Conservation (phyloP, 495 filamentous ascomycete genomes). For the Rhizodiscina lignyota region DNA sequence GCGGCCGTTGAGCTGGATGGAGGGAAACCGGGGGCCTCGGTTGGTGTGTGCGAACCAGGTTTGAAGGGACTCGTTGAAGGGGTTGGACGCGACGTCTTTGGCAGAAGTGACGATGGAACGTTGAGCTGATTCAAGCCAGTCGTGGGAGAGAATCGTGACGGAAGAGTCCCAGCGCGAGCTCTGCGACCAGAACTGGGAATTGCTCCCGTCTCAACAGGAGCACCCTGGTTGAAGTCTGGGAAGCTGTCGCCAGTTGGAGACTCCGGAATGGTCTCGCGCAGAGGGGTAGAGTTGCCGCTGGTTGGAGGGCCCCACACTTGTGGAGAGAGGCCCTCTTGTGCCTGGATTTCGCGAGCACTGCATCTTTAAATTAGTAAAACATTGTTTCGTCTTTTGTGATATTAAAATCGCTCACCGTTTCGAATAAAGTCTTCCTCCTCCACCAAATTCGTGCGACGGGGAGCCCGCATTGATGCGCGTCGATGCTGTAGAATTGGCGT, state of each 20-base stretch:
- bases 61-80: constrained; percentile 86
- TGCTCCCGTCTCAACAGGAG: constrained; percentile 3
- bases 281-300: constrained; percentile 85
- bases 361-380: constrained; percentile 7
- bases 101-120: constrained; percentile 45
- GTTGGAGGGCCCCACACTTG: constrained; percentile 92
- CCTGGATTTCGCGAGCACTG: constrained; percentile 91
- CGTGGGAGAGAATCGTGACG: constrained; percentile 69
- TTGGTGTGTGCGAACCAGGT: constrained; percentile 51
- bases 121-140: constrained; percentile 33
- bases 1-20: constrained; percentile 25
- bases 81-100: constrained; percentile 74
- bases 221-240: constrained; percentile 64
- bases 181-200: constrained; percentile 32
- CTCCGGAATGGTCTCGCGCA: constrained; percentile 94
- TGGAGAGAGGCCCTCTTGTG: constrained; percentile 76
- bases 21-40: constrained; percentile 29
- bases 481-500: constrained; percentile 51
- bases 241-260: constrained; percentile 91
- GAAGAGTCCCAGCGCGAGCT: constrained; percentile 87
- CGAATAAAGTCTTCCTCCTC: constrained; percentile 67
- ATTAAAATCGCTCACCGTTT: constrained; percentile 35
- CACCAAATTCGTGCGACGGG: constrained; percentile 79
- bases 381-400: neutral
- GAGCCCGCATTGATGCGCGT: constrained; percentile 84